A percentile compares a stretch with the other conserved stretches of the same genome.
These are phyloP conservation scores for Macrolepiota fuliginosa DNA, from an alignment of 768 basidiomycete species.

Conservation along the genomic window DNA sequence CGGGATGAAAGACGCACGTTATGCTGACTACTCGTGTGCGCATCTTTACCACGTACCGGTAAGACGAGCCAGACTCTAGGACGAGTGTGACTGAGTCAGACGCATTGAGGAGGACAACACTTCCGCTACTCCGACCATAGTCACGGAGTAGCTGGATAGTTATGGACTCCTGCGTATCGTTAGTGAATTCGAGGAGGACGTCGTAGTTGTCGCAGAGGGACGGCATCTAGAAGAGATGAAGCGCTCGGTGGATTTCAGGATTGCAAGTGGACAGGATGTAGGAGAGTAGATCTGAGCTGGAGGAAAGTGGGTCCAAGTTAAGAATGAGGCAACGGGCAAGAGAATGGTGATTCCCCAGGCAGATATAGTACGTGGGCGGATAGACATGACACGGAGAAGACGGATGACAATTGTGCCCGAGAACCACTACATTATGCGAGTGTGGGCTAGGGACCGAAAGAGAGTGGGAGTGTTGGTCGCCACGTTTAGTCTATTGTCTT, in stretches of 20 bases:
- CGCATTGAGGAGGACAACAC: slow-evolving; percentile 57
- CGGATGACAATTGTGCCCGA: slow-evolving; percentile 12
- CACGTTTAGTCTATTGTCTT: slow-evolving; percentile 29
- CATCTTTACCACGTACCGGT: slow-evolving; percentile 68
- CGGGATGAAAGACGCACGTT: slow-evolving; percentile 46
- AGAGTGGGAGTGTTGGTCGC: slow-evolving; percentile 10
- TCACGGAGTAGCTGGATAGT: slow-evolving; percentile 64
- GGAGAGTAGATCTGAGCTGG: slow-evolving; percentile 16
- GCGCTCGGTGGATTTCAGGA: slow-evolving; percentile 10
- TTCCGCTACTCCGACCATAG: slow-evolving; percentile 54
- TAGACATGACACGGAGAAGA: slow-evolving; percentile 4
- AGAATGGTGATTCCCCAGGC: slow-evolving; percentile 1
- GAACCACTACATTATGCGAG: slow-evolving; percentile 1
- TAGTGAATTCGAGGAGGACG: slow-evolving; percentile 65
- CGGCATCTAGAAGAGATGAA: slow-evolving; percentile 43
- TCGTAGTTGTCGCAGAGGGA: slow-evolving; percentile 58
- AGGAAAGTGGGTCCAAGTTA: slow-evolving; percentile 12
- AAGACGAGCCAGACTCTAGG: slow-evolving; percentile 65
- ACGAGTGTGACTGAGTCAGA: slow-evolving; percentile 64
- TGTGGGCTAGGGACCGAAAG: background rate
- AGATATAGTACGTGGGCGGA: slow-evolving; percentile 4
- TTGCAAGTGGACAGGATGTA: slow-evolving; percentile 16
- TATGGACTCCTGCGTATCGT: slow-evolving; percentile 63
- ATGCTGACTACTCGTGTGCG: slow-evolving; percentile 65
- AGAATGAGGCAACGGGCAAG: slow-evolving; percentile 4